Base-by-base conservation (phyloP, 2,329 filamentous ascomycete genomes). In the Microcyclospora pomicola region DNA sequence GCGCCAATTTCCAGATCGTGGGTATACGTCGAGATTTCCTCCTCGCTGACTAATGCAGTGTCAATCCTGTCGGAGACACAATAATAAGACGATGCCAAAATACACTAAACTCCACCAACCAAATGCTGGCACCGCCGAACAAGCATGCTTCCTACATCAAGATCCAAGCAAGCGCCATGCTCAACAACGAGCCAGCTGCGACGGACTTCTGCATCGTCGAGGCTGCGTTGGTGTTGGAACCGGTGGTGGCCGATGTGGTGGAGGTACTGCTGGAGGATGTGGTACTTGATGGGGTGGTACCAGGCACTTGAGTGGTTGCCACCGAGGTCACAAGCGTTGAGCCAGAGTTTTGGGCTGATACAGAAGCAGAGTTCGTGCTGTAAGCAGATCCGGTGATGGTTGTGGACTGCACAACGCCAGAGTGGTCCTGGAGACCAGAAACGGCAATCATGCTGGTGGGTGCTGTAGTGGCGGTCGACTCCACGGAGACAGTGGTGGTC, bases 401-500 rank as follows among this genome's bases (percentile, higher is more conserved):
- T 27, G 45, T 42, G 10, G 41, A 33, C 31, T 47, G 39, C 27
- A 42, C 44, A 10, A 41, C 47, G 15, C 41, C 37, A 12, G 48
- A 52, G 28, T 50, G 42, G 33, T 44, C 33, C 29, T 37, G 19
- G 32, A 53, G 39, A 15, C 34, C 39, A 11, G 38, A n/a, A 31
- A 15, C 42, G 14, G 53, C 50, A 31, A 45, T 52, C 15, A 42
- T 43, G 38, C 39, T 49, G 15, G 49, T 49, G 9, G 49, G 56
- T n/a, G 55, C 53, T 11, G 42, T 16, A 9, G 42, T 47, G 5
- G 42, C 34, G 14, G 46, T 39, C 36, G 53, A 47, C 7, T 50
- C 36, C 6, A 48, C 39, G n/a, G 38, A 36, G 32, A 31, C 37
- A 34, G 40, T 31, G 14, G 15, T 29, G 12, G 47, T 15, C 11